Conservation (phyloP, 495 filamentous ascomycete genomes). For the Penicillium parvum region DNA sequence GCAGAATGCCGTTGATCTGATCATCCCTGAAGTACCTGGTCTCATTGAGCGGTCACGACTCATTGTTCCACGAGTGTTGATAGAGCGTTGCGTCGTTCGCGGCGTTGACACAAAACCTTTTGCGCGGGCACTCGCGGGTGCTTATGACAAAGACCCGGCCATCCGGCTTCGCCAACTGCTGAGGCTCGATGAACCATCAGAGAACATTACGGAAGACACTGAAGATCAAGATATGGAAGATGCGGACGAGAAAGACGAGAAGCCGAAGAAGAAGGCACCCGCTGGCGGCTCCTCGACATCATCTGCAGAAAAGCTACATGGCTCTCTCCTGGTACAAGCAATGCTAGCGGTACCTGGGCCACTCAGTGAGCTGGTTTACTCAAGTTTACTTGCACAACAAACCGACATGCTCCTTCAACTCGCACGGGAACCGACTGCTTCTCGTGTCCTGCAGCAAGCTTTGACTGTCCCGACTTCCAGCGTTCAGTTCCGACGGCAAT, state of each 20-base stretch:
- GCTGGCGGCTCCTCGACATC: conserved; percentile 10
- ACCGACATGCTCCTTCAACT: conserved; percentile 41
- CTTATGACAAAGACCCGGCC: conserved; percentile 53
- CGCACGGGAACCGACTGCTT: conserved; percentile 57
- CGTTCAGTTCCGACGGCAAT: conserved; percentile 55
- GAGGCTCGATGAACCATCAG: conserved; percentile 36
- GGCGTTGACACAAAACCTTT: conserved; percentile 56
- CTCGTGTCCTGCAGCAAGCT: conserved; percentile 67
- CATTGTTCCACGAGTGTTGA: conserved; percentile 70
- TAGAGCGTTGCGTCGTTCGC: conserved; percentile 77
- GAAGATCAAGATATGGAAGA: conserved; percentile 29
- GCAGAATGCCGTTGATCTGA: conserved; percentile 58
- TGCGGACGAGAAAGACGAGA: conserved; percentile 28
- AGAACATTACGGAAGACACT: conserved; percentile 6
- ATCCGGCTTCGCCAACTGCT: conserved; percentile 55
- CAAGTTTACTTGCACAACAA: conserved; percentile 46
- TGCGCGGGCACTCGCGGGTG: conserved; percentile 53
- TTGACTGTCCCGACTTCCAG: conserved; percentile 54
- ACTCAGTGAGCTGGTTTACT: conserved; percentile 53
- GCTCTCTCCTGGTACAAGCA: conserved; percentile 60
- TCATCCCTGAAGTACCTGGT: conserved; percentile 62
- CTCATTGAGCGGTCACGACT: conserved; percentile 71
- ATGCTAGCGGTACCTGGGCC: conserved; percentile 58
- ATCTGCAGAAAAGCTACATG: conserved; percentile 53
- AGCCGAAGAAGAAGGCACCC: conserved; percentile 22